Conservation (phyloP, 176 grass and related monocot species). For the Chloris gayana region DNA sequence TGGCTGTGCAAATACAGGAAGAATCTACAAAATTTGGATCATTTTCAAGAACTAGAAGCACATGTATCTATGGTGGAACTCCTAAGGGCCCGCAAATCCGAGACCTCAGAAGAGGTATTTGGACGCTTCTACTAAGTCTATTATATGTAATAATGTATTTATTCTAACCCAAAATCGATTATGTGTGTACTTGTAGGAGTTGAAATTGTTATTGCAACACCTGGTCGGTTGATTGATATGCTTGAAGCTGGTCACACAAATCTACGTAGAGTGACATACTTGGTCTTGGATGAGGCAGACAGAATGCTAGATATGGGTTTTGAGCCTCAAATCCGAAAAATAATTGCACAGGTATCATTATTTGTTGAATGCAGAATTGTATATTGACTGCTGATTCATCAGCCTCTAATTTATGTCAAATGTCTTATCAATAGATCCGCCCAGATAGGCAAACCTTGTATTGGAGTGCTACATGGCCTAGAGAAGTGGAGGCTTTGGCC, state of each 20-base stretch:
- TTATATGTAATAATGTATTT: neutral
- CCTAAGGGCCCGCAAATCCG: conserved; percentile 96
- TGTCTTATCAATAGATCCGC: conserved; percentile 67
- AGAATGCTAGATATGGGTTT: conserved; percentile 99
- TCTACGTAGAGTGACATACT: conserved; percentile 84
- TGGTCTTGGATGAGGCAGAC: conserved; percentile 94
- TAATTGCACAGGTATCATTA: conserved; percentile 74
- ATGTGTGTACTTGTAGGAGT: conserved; percentile 55
- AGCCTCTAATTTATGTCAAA: conserved; percentile 5
- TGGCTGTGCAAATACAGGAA: conserved; percentile 95
- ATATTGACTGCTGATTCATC: neutral
- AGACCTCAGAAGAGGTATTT: conserved; percentile 90
- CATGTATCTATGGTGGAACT: conserved; percentile 88
- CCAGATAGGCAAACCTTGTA: conserved; percentile 95
- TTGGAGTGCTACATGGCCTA: conserved; percentile 98
- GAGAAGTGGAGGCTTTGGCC: conserved; percentile 86
- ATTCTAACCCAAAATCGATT: conserved; percentile 8
- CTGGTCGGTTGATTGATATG: conserved; percentile 90
- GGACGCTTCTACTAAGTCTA: neutral
- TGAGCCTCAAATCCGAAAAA: conserved; percentile 97
- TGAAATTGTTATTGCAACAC: conserved; percentile 93
- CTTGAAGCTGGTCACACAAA: conserved; percentile 89
- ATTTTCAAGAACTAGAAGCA: conserved; percentile 73
- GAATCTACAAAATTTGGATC: conserved; percentile 91
- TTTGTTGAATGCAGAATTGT: neutral